These are phyloP conservation scores for Nepenthes alata DNA, from an alignment of 179 eudicot genomes.

Conservation along the genomic window DNA sequence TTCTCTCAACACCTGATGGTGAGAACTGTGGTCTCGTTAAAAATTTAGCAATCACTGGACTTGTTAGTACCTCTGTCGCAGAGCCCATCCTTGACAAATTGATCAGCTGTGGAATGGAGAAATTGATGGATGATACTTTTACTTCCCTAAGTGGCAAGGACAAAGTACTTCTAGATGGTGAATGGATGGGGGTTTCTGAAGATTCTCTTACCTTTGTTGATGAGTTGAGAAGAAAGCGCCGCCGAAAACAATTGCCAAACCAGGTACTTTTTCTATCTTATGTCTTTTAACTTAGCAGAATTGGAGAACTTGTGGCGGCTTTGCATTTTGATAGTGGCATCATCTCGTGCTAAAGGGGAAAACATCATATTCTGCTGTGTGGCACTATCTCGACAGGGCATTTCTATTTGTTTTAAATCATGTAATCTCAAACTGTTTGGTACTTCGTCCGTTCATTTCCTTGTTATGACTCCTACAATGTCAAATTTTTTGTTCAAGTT, in stretches of 20 bases:
- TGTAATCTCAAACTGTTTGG: too few relatives aligned
- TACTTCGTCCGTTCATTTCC: too few relatives aligned
- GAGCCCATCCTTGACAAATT: conserved; percentile 32
- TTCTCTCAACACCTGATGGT: conserved; percentile 84
- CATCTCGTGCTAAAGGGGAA: too few relatives aligned
- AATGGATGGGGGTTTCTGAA: conserved; percentile 66
- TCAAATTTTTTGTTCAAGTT: too few relatives aligned
- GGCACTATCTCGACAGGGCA: too few relatives aligned
- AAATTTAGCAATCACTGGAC: conserved; percentile 72
- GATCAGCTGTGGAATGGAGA: conserved; percentile 54
- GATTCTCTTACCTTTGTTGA: conserved; percentile 53
- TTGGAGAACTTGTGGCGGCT: too few relatives aligned
- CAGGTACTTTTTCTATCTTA: conserved; percentile 32
- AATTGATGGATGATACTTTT: conserved; percentile 40
- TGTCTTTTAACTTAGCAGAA: too few relatives aligned
- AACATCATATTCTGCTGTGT: too few relatives aligned
- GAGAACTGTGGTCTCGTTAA: conserved; percentile 93
- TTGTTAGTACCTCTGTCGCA: conserved; percentile 44
- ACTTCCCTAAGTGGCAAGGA: conserved; percentile 38
- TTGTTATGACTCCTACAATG: too few relatives aligned
- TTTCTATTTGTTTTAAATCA: too few relatives aligned
- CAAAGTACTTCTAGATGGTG: conserved; percentile 69
- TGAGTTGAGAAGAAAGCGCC: conserved; percentile 48
- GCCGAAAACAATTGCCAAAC: conserved; percentile 36
- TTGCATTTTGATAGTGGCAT: too few relatives aligned